Evolutionary conservation across 208 protist species (phyloP), one percentile per base, ranked within the genome.

Genomic region (Leishmania braziliensis): DNA sequence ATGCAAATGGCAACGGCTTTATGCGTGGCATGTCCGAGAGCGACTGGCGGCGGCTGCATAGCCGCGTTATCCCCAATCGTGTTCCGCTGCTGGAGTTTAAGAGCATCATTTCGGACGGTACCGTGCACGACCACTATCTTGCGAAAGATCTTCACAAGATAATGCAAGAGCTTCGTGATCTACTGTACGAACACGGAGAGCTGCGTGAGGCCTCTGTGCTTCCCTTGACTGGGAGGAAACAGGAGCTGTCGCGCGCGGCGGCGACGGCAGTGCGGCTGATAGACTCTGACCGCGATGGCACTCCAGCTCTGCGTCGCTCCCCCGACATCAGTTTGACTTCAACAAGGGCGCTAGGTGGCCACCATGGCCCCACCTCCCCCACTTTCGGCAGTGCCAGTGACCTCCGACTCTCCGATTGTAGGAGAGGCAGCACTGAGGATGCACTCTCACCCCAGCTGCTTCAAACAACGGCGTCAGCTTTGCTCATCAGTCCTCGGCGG

Each of bases 71-170:
- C 10, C 90, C 90, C 1, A 96, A 95, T 73, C 82, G 78, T 5
- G 54, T 94, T n/a, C 69, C 70, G 0, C 75, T 94, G 50, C 81
- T 84, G n/a, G 85, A 85, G 46, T 97, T 97, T 81, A 83, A 92
- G 75, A 74, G 48, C 33, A 70, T 81, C 20, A 36, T 91, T 36
- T n/a, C 80, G 51, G 71, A 85, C 1, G 94, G 94, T 6, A 86
- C 53, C 4, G 60, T 95, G 62, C 83, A 93, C 50, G 84, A 93
- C 26, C 69, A 85, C 48, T 94, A 90, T 75, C 86, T 86, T 4
- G 86, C 87, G 1, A 91, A 89, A 65, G 94, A 95, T 60, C 56
- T 97, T 16, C 88, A 93, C 79, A 94, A 94, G 75, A 85, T 97
- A 26, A 84, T 89, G 77, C 83, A 87, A 71, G 92, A 95, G 80